These are phyloP conservation scores for Angophora floribunda DNA, from an alignment of 345 rosid species.

Conservation along the genomic window DNA sequence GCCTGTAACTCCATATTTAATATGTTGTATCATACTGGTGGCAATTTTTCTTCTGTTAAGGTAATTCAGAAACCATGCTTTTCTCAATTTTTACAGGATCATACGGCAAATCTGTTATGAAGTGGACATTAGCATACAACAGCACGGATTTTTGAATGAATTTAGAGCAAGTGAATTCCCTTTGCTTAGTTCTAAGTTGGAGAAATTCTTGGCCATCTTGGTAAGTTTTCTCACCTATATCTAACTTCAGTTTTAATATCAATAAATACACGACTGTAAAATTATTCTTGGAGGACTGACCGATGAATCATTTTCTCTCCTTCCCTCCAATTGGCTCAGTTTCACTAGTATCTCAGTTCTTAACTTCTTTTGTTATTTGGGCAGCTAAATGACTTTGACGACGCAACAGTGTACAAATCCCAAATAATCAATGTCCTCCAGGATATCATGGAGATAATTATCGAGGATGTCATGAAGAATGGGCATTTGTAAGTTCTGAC, in stretches of 20 bases:
- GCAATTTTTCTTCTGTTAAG: neutral
- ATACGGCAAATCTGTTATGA: conserved; percentile 41
- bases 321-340: neutral
- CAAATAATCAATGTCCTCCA: conserved; percentile 85
- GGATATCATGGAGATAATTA: conserved; percentile 85
- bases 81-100: conserved; percentile 30
- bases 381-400: conserved; percentile 41
- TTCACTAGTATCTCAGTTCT: neutral
- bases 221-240: conserved; percentile 19
- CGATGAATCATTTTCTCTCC: neutral
- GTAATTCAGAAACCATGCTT: neutral
- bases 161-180: conserved; percentile 76
- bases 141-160: conserved; percentile 35
- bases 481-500: conserved; percentile 63
- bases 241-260: neutral
- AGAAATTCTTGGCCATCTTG: conserved; percentile 65
- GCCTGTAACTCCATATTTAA: neutral
- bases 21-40: neutral
- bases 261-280: neutral
- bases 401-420: conserved; percentile 32
- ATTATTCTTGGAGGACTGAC: neutral
- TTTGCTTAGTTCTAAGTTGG: conserved; percentile 62
- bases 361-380: neutral
- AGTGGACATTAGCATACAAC: conserved; percentile 39
- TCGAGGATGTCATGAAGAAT: conserved; percentile 58